These are phyloP conservation scores for Phytophthora fragariaefolia DNA, from an alignment of 352 stramenopile genomes.

Conservation along the genomic window DNA sequence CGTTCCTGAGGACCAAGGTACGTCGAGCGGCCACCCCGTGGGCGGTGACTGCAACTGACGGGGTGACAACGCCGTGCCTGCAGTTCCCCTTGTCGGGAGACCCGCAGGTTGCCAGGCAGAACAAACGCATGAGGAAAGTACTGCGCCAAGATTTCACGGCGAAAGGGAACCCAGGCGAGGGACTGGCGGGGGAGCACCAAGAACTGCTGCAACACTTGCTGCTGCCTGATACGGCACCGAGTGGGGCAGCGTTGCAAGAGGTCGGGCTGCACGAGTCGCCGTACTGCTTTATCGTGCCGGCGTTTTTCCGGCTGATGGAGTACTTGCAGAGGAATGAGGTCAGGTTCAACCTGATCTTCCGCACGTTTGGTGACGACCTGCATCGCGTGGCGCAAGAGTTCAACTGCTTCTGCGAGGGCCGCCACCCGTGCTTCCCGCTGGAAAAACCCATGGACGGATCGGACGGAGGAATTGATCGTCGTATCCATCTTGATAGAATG, in stretches of 20 bases:
- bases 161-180: conserved; percentile 53
- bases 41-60: conserved; percentile 4
- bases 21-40: not conserved
- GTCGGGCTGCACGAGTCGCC: conserved; percentile 50
- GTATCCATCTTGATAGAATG: conserved; percentile 47
- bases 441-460: conserved; percentile 65
- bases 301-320: conserved; percentile 68
- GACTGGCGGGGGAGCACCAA: conserved; percentile 47
- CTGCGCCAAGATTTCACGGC: conserved; percentile 72
- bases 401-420: conserved; percentile 76
- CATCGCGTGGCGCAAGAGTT: conserved; percentile 75
- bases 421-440: conserved; percentile 64
- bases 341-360: conserved; percentile 82
- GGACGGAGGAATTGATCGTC: conserved; percentile 52
- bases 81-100: conserved; percentile 70
- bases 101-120: conserved; percentile 45
- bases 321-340: conserved; percentile 50
- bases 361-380: conserved; percentile 77
- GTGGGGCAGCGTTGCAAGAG: conserved; percentile 21
- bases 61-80: conserved; percentile 8
- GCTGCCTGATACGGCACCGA: conserved; percentile 37
- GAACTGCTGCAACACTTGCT: conserved; percentile 56
- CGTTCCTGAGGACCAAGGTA: conserved; percentile 68
- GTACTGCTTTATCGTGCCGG: conserved; percentile 72
- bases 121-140: conserved; percentile 72